phyloP scores from a whole-genome alignment of 2,329 filamentous ascomycete genomes.

The Coniochaeta sp. region DNA sequence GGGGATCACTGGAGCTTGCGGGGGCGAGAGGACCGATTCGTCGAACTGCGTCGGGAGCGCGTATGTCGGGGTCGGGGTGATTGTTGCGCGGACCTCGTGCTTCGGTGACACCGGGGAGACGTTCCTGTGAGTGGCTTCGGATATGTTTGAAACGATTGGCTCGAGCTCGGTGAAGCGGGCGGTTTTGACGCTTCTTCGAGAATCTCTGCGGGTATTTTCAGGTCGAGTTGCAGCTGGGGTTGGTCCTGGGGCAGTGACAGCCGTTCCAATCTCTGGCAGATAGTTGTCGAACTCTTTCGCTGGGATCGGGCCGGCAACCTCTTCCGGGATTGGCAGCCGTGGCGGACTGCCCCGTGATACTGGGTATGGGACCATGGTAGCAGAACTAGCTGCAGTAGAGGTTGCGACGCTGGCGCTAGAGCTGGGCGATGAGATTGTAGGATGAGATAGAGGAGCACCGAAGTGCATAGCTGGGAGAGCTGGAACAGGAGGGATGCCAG shows the following conservation, averaged over 20 bases:
- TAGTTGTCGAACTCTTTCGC: background rate
- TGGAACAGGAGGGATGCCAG: constrained; percentile 18
- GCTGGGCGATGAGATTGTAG: background rate
- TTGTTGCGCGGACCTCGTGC: constrained; percentile 10
- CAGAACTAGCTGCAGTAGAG: constrained; percentile 11
- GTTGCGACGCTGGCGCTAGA: constrained; percentile 6
- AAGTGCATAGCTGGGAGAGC: constrained; percentile 14
- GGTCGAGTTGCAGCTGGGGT: constrained; percentile 1
- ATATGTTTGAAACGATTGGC: constrained; percentile 20
- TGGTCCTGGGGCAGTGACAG: no score
- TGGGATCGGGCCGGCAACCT: background rate
- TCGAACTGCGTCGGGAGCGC: constrained; percentile 15
- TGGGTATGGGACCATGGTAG: constrained; percentile 10
- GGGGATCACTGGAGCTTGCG: constrained; percentile 7
- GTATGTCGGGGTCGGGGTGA: constrained; percentile 2
- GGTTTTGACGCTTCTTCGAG: constrained; percentile 12
- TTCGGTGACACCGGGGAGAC: background rate
- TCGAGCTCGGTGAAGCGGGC: constrained; percentile 23
- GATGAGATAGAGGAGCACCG: constrained; percentile 7
- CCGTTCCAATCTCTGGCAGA: background rate
- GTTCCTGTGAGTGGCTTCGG: constrained; percentile 3
- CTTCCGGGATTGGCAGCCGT: constrained; percentile 1
- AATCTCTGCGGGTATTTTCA: constrained; percentile 9
- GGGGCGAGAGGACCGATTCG: constrained; percentile 10
- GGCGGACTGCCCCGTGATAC: constrained; percentile 6